A percentile compares a stretch with the other conserved stretches of the same genome.
phyloP scores from a whole-genome alignment of 2,329 filamentous ascomycete genomes.

The Pseudonectria foliicola region DNA sequence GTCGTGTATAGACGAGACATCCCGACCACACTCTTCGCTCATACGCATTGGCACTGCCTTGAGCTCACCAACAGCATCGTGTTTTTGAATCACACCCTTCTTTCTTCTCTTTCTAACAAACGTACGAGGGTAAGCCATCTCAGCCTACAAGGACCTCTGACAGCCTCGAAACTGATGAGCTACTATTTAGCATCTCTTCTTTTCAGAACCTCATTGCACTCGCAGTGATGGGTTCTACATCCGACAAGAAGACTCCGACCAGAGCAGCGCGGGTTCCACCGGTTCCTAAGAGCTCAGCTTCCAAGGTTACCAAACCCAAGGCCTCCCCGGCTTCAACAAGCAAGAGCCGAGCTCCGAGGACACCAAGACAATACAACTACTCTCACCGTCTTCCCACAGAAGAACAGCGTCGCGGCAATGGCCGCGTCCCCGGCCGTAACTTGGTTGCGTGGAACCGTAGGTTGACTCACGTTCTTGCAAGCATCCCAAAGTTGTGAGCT shows the following conservation, averaged over 20 bases:
- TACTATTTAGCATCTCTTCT: not conserved
- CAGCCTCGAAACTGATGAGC: not conserved
- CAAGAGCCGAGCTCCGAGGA: slow-evolving; percentile 1
- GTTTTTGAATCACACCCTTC: too few relatives aligned
- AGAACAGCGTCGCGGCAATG: slow-evolving; percentile 20
- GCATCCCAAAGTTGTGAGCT: slow-evolving; percentile 2
- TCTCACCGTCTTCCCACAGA: slow-evolving; percentile 20
- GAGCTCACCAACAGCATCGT: too few relatives aligned
- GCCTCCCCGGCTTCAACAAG: slow-evolving; percentile 1
- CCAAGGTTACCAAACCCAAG: slow-evolving; percentile 4
- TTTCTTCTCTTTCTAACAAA: too few relatives aligned
- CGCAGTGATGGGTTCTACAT: slow-evolving; percentile 5
- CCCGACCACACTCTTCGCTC: too few relatives aligned
- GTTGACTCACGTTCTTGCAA: slow-evolving; percentile 10
- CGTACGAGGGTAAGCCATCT: too few relatives aligned
- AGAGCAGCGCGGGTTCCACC: slow-evolving; percentile 10
- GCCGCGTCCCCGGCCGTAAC: slow-evolving; percentile 27
- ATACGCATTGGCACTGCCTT: too few relatives aligned
- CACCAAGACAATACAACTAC: slow-evolving; percentile 12
- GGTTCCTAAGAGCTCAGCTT: slow-evolving; percentile 7
- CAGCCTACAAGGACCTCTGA: too few relatives aligned
- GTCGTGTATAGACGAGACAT: too few relatives aligned
- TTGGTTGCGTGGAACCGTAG: slow-evolving; percentile 39
- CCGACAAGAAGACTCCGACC: slow-evolving; percentile 12
- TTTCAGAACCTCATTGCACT: not conserved